Conservation (phyloP, 352 stramenopile species). For the Pythium scleroteichum region DNA sequence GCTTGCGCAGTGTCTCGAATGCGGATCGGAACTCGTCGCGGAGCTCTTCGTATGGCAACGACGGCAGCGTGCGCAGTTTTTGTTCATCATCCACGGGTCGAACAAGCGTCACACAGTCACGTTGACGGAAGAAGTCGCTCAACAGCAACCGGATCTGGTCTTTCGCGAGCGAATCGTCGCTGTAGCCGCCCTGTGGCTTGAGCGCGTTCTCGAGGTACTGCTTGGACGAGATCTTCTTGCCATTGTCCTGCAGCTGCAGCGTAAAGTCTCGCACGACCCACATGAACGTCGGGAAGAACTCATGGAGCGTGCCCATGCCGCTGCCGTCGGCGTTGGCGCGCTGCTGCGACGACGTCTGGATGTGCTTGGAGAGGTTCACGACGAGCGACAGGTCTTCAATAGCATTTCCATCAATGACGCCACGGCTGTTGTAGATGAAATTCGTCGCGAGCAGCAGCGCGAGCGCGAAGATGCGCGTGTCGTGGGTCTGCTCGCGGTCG, state of each 20-base stretch:
- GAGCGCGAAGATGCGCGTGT: slow-evolving; percentile 90
- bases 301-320: slow-evolving; percentile 51
- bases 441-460: slow-evolving; percentile 82
- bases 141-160: slow-evolving; percentile 84
- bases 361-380: slow-evolving; percentile 90
- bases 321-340: slow-evolving; percentile 27
- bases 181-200: slow-evolving; percentile 77
- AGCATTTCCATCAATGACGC: slow-evolving; percentile 88
- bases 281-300: slow-evolving; percentile 88
- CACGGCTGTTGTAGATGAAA: slow-evolving; percentile 92
- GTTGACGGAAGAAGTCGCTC: slow-evolving; percentile 80
- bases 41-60: slow-evolving; percentile 73
- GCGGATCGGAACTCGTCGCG: slow-evolving; percentile 78
- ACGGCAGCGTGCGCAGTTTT: slow-evolving; percentile 69
- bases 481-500: slow-evolving; percentile 85
- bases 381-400: slow-evolving; percentile 91
- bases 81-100: slow-evolving; percentile 85
- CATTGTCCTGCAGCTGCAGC: slow-evolving; percentile 82
- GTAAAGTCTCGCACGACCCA: slow-evolving; percentile 92
- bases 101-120: slow-evolving; percentile 90
- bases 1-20: slow-evolving; percentile 68
- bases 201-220: slow-evolving; percentile 90
- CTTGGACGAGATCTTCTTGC: slow-evolving; percentile 85
- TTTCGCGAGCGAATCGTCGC: slow-evolving; percentile 68
- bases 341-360: slow-evolving; percentile 61